Evolutionary conservation across 495 filamentous ascomycete species (phyloP).

Genomic region (Penicillium canescens): DNA sequence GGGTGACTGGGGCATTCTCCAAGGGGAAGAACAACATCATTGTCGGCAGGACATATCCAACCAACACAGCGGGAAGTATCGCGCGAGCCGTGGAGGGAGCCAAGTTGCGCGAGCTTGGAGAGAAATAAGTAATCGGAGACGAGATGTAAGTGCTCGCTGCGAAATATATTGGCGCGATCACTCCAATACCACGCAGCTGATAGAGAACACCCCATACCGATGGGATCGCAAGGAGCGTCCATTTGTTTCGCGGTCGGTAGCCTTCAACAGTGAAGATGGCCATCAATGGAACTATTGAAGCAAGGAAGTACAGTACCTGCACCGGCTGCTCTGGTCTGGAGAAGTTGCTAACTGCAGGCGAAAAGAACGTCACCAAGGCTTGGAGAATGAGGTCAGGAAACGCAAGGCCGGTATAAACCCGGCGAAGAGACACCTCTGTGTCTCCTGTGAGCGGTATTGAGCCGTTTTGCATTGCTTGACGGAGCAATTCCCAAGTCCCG

Average conservation of each 20-base stretch:
- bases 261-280: slow-evolving; percentile 18
- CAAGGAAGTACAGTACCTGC: slow-evolving; percentile 17
- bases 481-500: slow-evolving; percentile 8
- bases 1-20: background rate
- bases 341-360: slow-evolving; percentile 6
- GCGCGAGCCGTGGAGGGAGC: slow-evolving; percentile 4
- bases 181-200: slow-evolving; percentile 20
- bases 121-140: background rate
- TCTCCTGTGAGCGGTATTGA: background rate
- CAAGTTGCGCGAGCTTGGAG: background rate
- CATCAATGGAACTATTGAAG: slow-evolving; percentile 13
- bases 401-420: slow-evolving; percentile 4
- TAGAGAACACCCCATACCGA: slow-evolving; percentile 16
- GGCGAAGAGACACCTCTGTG: slow-evolving; percentile 1
- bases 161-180: slow-evolving; percentile 19
- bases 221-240: slow-evolving; percentile 12
- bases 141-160: slow-evolving; percentile 8
- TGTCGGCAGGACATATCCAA: slow-evolving; percentile 15
- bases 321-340: slow-evolving; percentile 8
- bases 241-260: slow-evolving; percentile 14
- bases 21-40: slow-evolving; percentile 15
- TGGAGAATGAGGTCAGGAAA: slow-evolving; percentile 9
- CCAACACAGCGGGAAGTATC: slow-evolving; percentile 12
- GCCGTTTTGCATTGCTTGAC: background rate
- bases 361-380: slow-evolving; percentile 10